Conservation (phyloP, 2,329 filamentous ascomycete genomes). For the Cordyceps tenuipes region DNA sequence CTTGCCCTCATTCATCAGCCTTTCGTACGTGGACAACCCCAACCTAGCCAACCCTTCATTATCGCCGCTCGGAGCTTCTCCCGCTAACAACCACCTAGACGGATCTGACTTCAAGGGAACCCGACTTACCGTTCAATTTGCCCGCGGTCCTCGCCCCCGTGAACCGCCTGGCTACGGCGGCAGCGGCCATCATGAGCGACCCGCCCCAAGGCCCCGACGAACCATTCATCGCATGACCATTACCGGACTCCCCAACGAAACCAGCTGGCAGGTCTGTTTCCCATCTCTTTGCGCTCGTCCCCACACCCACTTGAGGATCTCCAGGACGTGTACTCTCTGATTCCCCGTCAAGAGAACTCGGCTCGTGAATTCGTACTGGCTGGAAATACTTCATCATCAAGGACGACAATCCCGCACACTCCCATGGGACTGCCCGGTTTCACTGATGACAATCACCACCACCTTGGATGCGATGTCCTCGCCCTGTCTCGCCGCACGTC, state of each 20-base stretch:
- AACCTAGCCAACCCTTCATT: neutral
- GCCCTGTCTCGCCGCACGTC: slow-evolving; percentile 16
- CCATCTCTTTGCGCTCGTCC: slow-evolving; percentile 17
- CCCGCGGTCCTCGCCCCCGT: slow-evolving; percentile 66
- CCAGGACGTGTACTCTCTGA: neutral
- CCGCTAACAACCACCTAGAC: slow-evolving; percentile 48
- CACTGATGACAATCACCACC: neutral
- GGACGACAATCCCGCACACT: neutral
- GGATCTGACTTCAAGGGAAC: slow-evolving; percentile 97
- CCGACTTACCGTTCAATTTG: slow-evolving; percentile 95
- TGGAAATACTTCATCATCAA: neutral
- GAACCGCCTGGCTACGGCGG: slow-evolving; percentile 36
- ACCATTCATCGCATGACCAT: slow-evolving; percentile 97
- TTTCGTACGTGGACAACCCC: slow-evolving; percentile 46
- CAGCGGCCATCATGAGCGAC: slow-evolving; percentile 41
- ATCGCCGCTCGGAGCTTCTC: neutral
- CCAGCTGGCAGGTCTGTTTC: slow-evolving; percentile 99
- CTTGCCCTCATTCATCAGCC: slow-evolving; percentile 31
- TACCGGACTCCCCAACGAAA: slow-evolving; percentile 91
- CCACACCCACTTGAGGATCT: neutral
- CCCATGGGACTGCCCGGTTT: slow-evolving; percentile 1
- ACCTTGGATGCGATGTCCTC: slow-evolving; percentile 2
- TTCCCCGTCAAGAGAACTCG: neutral
- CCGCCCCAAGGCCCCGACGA: slow-evolving; percentile 70
- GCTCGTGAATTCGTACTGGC: neutral